Percentiles rank a stretch among this genome's conserved stretches.
Conservation (phyloP, 1,139 yeast species). For the Ogataea hybrid region DNA sequence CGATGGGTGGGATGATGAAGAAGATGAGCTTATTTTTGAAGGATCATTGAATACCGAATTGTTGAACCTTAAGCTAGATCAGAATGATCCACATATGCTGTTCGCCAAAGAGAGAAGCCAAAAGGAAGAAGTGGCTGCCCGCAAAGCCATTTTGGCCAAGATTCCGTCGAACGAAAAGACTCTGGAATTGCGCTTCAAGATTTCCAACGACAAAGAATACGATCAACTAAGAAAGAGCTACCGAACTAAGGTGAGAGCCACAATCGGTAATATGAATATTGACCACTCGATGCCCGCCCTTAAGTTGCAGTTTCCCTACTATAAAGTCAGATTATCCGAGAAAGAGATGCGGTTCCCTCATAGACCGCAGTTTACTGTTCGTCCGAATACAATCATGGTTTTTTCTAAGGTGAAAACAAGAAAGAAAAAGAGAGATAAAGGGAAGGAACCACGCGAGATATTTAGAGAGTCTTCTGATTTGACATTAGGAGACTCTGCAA, state of each 20-base stretch:
- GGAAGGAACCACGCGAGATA: slow-evolving; percentile 73
- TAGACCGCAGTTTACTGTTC: slow-evolving; percentile 68
- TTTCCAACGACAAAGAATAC: slow-evolving; percentile 87
- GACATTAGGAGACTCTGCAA: slow-evolving; percentile 80
- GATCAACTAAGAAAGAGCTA: slow-evolving; percentile 81
- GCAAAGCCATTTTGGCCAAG: slow-evolving; percentile 30
- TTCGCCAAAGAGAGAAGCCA: slow-evolving; percentile 46
- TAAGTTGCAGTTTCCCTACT: slow-evolving; percentile 86
- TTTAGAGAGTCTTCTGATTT: slow-evolving; percentile 72
- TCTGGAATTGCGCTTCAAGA: slow-evolving; percentile 60
- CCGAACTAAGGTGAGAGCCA: slow-evolving; percentile 89
- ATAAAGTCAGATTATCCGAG: slow-evolving; percentile 72
- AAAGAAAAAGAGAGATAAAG: slow-evolving; percentile 87
- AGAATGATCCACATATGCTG: slow-evolving; percentile 82
- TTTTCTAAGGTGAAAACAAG: slow-evolving; percentile 78
- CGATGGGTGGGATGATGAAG: slow-evolving; percentile 48
- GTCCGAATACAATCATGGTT: slow-evolving; percentile 75
- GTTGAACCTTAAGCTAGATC: slow-evolving; percentile 57
- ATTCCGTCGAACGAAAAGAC: slow-evolving; percentile 51
- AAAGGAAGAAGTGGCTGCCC: slow-evolving; percentile 14
- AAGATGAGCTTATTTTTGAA: slow-evolving; percentile 76
- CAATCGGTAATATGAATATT: slow-evolving; percentile 84
- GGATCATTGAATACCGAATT: slow-evolving; percentile 53
- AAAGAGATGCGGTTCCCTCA: slow-evolving; percentile 78
- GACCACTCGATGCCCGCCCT: slow-evolving; percentile 92